Percentiles rank a stretch among this genome's conserved stretches.
Evolutionary conservation across 306 rosid genomes (phyloP).

Genomic region (Vigna reflexopilosa): DNA sequence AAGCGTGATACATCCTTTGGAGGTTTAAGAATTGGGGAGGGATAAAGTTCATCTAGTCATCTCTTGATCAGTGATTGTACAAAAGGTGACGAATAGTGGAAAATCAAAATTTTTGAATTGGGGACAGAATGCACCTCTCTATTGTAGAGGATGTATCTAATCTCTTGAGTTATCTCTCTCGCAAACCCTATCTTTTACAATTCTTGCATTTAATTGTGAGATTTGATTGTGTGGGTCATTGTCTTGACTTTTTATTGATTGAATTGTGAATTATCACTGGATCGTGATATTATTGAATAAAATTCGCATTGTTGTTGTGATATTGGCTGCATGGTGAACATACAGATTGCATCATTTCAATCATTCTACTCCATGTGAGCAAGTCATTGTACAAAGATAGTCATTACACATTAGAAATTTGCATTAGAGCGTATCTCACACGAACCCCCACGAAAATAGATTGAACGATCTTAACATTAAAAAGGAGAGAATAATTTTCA

Average conservation of each 20-base stretch:
- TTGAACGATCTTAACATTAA: neutral
- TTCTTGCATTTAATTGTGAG: neutral
- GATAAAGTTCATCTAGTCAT: neutral
- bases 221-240: neutral
- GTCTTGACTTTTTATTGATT: neutral
- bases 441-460: neutral
- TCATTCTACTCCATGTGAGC: conserved; percentile 4
- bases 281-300: neutral
- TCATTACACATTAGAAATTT: neutral
- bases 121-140: neutral
- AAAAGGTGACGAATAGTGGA: neutral
- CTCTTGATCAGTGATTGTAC: neutral
- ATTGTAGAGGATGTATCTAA: neutral
- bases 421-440: neutral
- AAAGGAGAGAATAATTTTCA: neutral
- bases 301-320: neutral
- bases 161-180: neutral
- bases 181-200: neutral
- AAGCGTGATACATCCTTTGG: neutral
- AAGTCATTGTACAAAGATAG: neutral
- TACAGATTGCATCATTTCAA: neutral
- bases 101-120: neutral
- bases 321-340: neutral
- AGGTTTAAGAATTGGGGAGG: neutral
- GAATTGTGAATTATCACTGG: neutral